Conservation (phyloP, 331 rosid genomes). For the Quercus lobata region DNA sequence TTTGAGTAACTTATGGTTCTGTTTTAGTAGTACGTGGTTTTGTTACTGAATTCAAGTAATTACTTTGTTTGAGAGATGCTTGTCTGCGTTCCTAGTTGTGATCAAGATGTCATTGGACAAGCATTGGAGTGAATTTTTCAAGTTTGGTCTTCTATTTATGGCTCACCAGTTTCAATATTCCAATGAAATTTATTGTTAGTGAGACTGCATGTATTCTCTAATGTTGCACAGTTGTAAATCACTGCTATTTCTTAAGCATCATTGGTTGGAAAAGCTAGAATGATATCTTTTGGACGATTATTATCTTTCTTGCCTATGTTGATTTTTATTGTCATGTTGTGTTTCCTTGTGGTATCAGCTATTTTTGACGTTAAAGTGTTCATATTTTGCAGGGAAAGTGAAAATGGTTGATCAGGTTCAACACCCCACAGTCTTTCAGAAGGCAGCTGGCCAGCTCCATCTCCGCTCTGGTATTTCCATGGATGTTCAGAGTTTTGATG, state of each 20-base stretch:
- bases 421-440: conserved; percentile 69
- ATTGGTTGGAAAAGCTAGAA: too few species aligned
- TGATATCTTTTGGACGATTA: too few species aligned
- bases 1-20: too few species aligned
- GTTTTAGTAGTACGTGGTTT: too few species aligned
- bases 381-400: conserved; percentile 26
- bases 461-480: conserved; percentile 37
- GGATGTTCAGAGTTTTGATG: conserved; percentile 32
- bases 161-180: not conserved
- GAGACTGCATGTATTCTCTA: not conserved
- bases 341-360: not conserved
- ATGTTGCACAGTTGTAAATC: too few species aligned
- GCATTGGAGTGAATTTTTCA: not conserved
- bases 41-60: too few species aligned
- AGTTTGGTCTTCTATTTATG: not conserved
- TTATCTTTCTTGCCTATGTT: too few species aligned
- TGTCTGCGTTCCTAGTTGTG: not conserved
- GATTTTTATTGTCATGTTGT: not conserved
- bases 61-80: too few species aligned
- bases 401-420: conserved; percentile 73
- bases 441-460: conserved; percentile 65
- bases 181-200: not conserved
- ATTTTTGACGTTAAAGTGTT: not conserved
- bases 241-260: too few species aligned
- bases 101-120: not conserved